A percentile compares a stretch with the other conserved stretches of the same genome.
Conservation (phyloP, 805 yeast species). For the Teunomyces panamensis region DNA sequence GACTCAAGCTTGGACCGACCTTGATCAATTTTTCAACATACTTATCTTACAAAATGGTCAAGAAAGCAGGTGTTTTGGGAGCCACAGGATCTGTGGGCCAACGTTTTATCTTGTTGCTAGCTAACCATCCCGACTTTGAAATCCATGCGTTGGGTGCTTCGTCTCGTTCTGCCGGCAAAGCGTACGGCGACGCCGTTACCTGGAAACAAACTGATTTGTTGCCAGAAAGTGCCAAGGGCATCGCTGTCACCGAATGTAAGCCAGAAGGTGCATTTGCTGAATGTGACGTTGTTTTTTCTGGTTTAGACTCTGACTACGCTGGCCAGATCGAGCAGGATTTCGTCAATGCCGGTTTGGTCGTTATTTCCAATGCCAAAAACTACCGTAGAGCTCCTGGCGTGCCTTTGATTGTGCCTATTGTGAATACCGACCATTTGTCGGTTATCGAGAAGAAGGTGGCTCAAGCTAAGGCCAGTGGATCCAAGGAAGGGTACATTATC, state of each 20-base stretch:
- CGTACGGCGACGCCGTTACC: constrained; percentile 77
- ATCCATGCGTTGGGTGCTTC: constrained; percentile 88
- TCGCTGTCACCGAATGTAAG: constrained; percentile 75
- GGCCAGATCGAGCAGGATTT: constrained; percentile 89
- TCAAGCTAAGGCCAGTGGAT: constrained; percentile 53
- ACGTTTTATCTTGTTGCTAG: constrained; percentile 80
- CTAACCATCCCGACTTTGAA: constrained; percentile 88
- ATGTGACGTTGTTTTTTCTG: constrained; percentile 94
- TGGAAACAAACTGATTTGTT: constrained; percentile 92
- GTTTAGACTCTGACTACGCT: constrained; percentile 89
- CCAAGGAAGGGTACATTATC: constrained; percentile 77
- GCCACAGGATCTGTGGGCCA: constrained; percentile 99
- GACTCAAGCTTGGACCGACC: neutral
- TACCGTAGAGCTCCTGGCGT: constrained; percentile 85
- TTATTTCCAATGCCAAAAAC: constrained; percentile 94
- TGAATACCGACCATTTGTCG: constrained; percentile 85
- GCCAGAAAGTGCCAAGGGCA: constrained; percentile 62
- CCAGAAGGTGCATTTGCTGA: constrained; percentile 69
- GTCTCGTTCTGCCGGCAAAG: constrained; percentile 87
- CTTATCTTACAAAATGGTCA: constrained; percentile 14
- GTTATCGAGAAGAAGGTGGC: constrained; percentile 59
- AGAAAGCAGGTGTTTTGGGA: constrained; percentile 86
- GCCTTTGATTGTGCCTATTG: constrained; percentile 93
- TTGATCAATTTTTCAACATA: neutral
- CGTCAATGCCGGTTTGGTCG: constrained; percentile 74